Base-by-base conservation (phyloP, 768 basidiomycete genomes). In the Pholiota microspora region DNA sequence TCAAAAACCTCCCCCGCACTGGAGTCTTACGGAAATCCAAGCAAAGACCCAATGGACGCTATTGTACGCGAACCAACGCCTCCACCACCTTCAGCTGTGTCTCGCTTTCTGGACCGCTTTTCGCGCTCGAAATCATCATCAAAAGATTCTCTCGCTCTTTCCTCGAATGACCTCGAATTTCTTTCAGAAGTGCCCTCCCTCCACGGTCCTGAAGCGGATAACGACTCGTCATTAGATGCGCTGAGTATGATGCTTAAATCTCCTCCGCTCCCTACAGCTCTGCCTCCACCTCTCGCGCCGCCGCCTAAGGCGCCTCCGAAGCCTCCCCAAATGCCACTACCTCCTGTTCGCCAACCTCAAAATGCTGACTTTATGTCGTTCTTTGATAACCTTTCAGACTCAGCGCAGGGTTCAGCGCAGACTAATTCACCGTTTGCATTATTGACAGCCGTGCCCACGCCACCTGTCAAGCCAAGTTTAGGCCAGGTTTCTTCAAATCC, bases 21-120 rank as follows among this genome's bases (percentile, higher is more conserved):
- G 13, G 13, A 51, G 29, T 42, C 57, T 3, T 25, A 45, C 16
- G 35, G 35, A 12, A 44, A 53, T 32, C 32, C 56, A n/a, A 52
- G 60, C 36, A 48, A 57, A 28, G 28, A 31, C 31, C 48, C 42
- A 51, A 25, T 45, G 56, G 54, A 59, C 29, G 61, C 65, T 21
- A 51, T 60, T 21, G 23, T 60, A 21, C 53, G 58, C 28, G 68
- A 69, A 18, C 60, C 66, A 13, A 59, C 62, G 29, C 63, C 75
- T 4, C 66, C 53, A 10, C 45, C 77, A 12, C 74, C 82, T 25
- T 91, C 93, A 0, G 89, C 83, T 7, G 89, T 94, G 28, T 91
- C 92, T 9, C 83, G 93, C 4, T 94, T 95, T 66, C 75, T 94
- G 45, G 83, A 80, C 47, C 82, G 90, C 45, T 89, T 95, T 67